Evolutionary conservation across 352 stramenopile genomes (phyloP), one percentile per base, ranked within the genome.

Genomic region (Phytopythium litorale): DNA sequence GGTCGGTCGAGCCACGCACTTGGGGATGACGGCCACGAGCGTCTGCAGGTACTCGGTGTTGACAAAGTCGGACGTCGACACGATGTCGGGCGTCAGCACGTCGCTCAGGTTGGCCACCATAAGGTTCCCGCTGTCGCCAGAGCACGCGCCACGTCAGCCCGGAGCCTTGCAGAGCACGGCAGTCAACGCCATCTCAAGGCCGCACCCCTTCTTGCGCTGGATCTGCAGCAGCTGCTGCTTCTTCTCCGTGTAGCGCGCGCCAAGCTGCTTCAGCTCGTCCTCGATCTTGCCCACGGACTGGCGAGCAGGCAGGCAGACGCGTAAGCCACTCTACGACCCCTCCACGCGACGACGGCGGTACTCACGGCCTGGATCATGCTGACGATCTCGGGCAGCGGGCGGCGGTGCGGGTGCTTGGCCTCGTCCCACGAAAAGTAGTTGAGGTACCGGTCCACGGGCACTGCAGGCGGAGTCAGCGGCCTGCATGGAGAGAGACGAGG

Each of bases 371-470:
- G 90, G 68, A 99, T 98, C 58, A 98, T 90, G 60, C 77, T 87
- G 12, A 99, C 96, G 51, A 99, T 94, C 62, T 98, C 94, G 30
- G 97, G 96, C 25, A 99, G 75, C n/a, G 96, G 94, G 58, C 97
- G 89, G 53, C 97, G 91, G 73, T 99, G 97, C 30, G 85, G 89
- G 66, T 99, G 98, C 70, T 99, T 99, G 49, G 97, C 96, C 64
- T 98, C 97, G 70, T 99, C 97, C 97, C 97, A 99, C 46, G 94
- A 96, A 72, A 99, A 99, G 75, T 97, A 96, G 70, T 98, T 89
- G 62, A 99, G 83, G 76, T 99, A 99, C 49, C 93, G 87, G 56
- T 94, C 85, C 55, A 98, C 84, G 4, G 96, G 91, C 49, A 98
- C 91, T 88, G 52, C 42, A 71, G 6, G 19, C 23, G 25, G 13